Evolutionary conservation across 148 eudicot species (phyloP), one percentile per base, ranked within the genome.

Genomic region (Oxyria digyna): DNA sequence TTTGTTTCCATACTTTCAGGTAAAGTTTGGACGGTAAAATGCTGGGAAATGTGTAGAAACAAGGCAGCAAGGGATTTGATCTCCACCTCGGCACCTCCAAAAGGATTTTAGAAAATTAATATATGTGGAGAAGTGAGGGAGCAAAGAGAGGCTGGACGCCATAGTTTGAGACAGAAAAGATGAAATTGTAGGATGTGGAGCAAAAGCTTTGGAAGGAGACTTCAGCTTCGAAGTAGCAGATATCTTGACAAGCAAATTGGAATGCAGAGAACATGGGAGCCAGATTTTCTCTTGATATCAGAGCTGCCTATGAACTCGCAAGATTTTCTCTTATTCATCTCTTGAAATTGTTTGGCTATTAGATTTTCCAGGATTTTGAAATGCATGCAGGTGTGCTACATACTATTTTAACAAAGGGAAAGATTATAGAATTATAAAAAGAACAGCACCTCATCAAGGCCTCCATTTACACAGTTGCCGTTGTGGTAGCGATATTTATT

Each of bases 391-490:
- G 8, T 23, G n/a, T n/a, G 23, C 29, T 23, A 46, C 21, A 46
- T 46, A 52, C 29, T 52, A 54, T 17, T 11, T 54, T 23, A 10
- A 54, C 27, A 54, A 3, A 26, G 9, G 65, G 35, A n/a, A 59
- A 59, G 38, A 59, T 20, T 13, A 31, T 14, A 26, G 26, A 24
- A 59, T 15, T 6, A 49, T 69, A 70, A 14, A 68, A 23, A 37
- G 35, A 43, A 42, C 3, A 65, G 49, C 64, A 78, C 84, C 76
- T 71, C 67, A 42, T 73, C 54, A 49, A 18, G 32, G 65, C 37
- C 67, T 33, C 52, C n/a, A n/a, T n/a, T n/a, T n/a, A n/a, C n/a
- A n/a, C n/a, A n/a, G n/a, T n/a, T n/a, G n/a, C n/a, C n/a, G n/a
- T n/a, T n/a, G n/a, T n/a, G 74, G 66, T 43, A 33, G 42, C 68